Evolutionary conservation across 176 grass and related monocot species (phyloP), one percentile per base, ranked within the genome.

Genomic region (Aegilops tauschii): DNA sequence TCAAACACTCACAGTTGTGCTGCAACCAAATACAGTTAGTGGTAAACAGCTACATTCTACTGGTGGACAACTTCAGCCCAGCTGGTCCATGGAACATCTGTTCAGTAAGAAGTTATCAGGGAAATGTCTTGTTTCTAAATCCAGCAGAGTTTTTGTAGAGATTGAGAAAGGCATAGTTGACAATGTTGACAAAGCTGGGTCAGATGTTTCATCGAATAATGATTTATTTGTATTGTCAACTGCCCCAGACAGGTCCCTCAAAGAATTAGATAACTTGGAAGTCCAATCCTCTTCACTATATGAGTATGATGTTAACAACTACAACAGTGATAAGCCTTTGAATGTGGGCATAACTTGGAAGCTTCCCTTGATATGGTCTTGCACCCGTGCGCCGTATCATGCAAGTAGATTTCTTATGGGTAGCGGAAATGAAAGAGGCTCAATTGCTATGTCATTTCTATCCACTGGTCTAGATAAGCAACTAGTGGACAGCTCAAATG

Each of bases 381-480:
- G 87, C 72, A 65, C 84, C 18, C 90, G 91, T 77, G 86, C 92
- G 65, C 94, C 97, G 63, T 91, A 90, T 86, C 77, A 93, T 85
- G 90, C 70, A 77, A 96, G 71, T 77, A 90, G 97, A 85, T 99
- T 96, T 99, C 87, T 99, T n/a, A 94, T 99, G 87, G 97, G 97
- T 65, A 99, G 94, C 40, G 97, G 97, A 82, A 99, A 96, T 78
- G 94, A 99, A 87, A 96, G 97, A 84, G 97, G 97, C 47, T 96
- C 94, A 31, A 93, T 99, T 87, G 97, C 97, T 87, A 84, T 99
- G 77, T 96, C 97, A 81, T 89, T 96, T 90, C 86, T 86, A 65
- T 91, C 92, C 9, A 88, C 92, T 71, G 79, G 79, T 80, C 72
- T 84, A 82, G 84, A 84, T 61, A 84, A 85, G 35, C 82, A 93